A percentile compares a stretch with the other conserved stretches of the same genome.
Evolutionary conservation across 371 early-diverging fungal genomes (phyloP).

Genomic region (Lichtheimia ornata): DNA sequence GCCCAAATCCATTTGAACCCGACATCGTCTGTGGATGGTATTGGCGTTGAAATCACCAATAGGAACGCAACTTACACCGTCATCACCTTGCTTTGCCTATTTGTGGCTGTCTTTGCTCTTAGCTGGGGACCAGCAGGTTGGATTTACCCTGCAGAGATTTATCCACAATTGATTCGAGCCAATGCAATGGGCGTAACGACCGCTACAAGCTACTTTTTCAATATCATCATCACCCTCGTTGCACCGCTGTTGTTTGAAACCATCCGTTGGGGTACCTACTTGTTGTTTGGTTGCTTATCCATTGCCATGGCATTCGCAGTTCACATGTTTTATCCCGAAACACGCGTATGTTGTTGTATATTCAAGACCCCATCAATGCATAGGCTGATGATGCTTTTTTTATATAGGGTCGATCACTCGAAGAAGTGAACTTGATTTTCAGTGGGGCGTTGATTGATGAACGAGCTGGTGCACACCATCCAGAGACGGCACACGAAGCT

Average conservation of each 20-base stretch:
- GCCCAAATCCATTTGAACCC: slow-evolving; percentile 7
- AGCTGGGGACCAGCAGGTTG: slow-evolving; percentile 75
- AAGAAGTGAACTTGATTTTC: slow-evolving; percentile 50
- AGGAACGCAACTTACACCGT: slow-evolving; percentile 44
- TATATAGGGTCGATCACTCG: slow-evolving; percentile 36
- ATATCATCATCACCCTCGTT: slow-evolving; percentile 60
- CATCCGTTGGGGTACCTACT: slow-evolving; percentile 61
- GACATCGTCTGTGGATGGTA: slow-evolving; percentile 27
- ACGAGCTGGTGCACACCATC: slow-evolving; percentile 48
- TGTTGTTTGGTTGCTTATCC: slow-evolving; percentile 64
- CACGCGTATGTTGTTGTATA: slow-evolving; percentile 38
- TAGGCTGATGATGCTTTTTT: slow-evolving; percentile 34
- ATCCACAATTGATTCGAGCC: slow-evolving; percentile 67
- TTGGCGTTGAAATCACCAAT: slow-evolving; percentile 19
- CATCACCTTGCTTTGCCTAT: slow-evolving; percentile 63
- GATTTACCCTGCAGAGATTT: slow-evolving; percentile 89
- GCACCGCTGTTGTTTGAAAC: slow-evolving; percentile 61
- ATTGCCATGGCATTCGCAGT: slow-evolving; percentile 58
- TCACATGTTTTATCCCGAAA: slow-evolving; percentile 80
- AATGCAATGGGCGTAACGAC: slow-evolving; percentile 84
- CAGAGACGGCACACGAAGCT: slow-evolving; percentile 51
- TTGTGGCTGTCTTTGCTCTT: slow-evolving; percentile 68
- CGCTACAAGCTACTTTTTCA: slow-evolving; percentile 80
- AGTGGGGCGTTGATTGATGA: slow-evolving; percentile 49
- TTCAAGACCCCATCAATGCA: slow-evolving; percentile 36